Conservation (phyloP, 2,329 filamentous ascomycete genomes). For the Ilyonectria robusta region DNA sequence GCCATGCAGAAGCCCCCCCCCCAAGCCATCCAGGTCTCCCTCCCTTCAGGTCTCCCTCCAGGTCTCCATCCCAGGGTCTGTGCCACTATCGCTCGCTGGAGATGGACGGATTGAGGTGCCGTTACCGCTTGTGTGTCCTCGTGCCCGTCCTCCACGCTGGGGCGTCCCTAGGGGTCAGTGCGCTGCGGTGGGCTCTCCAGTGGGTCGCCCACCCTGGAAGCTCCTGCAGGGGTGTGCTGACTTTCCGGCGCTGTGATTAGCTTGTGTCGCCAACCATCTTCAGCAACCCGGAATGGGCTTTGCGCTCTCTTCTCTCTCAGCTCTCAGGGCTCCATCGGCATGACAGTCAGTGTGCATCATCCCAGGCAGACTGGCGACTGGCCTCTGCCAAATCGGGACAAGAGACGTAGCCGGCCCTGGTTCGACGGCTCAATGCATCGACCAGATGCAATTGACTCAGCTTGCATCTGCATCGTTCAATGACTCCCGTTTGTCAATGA, state of each 20-base stretch:
- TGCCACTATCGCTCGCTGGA: background rate
- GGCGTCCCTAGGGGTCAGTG: slow-evolving; percentile 21
- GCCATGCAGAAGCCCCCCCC: too few species aligned
- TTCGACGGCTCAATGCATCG: slow-evolving; percentile 1
- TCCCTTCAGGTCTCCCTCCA: too few species aligned
- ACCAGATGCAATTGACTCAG: background rate
- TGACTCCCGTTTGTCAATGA: slow-evolving; percentile 1
- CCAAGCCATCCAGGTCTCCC: too few species aligned
- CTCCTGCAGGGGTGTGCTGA: slow-evolving; percentile 15
- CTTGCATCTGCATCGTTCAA: background rate
- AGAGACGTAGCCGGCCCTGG: background rate
- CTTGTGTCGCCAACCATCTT: slow-evolving; percentile 21
- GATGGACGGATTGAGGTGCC: background rate
- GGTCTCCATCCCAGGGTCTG: too few species aligned
- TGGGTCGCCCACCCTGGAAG: slow-evolving; percentile 16
- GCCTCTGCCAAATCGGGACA: background rate
- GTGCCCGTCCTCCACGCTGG: background rate
- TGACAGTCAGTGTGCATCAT: background rate
- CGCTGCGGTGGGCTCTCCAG: slow-evolving; percentile 13
- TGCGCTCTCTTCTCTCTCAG: background rate
- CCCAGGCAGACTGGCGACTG: background rate
- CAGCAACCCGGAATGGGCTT: background rate
- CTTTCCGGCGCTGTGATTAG: slow-evolving; percentile 27
- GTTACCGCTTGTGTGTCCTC: background rate
- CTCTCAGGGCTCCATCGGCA: background rate